Percentiles rank a stretch among this genome's conserved stretches.
phyloP scores from a whole-genome alignment of 1,284 basidiomycete species.

The Cystobasidium sp. region DNA sequence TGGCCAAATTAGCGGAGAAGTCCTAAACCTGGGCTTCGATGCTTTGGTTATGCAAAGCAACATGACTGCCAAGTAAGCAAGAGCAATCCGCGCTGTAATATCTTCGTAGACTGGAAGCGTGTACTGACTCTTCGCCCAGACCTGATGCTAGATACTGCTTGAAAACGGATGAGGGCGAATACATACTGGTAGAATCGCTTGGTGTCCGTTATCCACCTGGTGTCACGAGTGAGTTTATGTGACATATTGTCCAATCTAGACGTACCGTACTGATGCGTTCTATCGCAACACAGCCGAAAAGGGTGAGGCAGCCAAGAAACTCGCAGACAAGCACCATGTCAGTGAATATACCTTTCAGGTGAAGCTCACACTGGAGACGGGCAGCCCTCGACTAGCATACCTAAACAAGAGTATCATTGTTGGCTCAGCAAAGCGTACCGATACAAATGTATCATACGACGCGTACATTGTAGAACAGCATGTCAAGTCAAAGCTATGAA shows the following conservation, averaged over 20 bases:
- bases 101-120: background rate
- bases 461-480: conserved; percentile 41
- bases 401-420: conserved; percentile 43
- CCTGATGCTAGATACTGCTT: conserved; percentile 39
- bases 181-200: conserved; percentile 32
- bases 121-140: background rate
- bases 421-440: conserved; percentile 33
- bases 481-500: conserved; percentile 23
- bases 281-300: conserved; percentile 8
- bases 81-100: background rate
- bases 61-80: conserved; percentile 33
- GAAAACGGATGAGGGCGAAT: conserved; percentile 38
- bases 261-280: background rate
- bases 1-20: conserved; percentile 38
- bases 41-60: conserved; percentile 36
- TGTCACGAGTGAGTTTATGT: conserved; percentile 2
- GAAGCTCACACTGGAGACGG: conserved; percentile 33
- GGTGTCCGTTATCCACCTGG: conserved; percentile 40
- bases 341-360: conserved; percentile 36
- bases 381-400: conserved; percentile 33
- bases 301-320: conserved; percentile 24
- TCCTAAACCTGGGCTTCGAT: conserved; percentile 32
- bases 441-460: conserved; percentile 34
- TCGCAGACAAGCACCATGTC: conserved; percentile 21
- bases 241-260: background rate